Conservation (phyloP, 306 rosid genomes). For the Quercus suber region DNA sequence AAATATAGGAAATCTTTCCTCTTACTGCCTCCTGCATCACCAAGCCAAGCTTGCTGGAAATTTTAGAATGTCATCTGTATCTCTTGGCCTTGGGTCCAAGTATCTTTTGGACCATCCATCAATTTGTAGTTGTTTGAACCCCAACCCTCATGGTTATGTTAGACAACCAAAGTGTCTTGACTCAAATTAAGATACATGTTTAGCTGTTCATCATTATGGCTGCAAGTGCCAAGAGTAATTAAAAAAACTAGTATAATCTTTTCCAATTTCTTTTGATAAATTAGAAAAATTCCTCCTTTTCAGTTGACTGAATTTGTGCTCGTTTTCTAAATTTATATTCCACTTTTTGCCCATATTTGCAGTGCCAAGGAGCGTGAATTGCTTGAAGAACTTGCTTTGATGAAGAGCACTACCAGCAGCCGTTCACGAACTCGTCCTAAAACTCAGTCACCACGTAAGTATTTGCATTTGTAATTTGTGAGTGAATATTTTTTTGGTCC, state of each 20-base stretch:
- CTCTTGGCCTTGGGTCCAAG: not conserved
- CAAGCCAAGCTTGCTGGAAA: not conserved
- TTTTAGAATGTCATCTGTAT: not conserved
- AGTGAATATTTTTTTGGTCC: not conserved
- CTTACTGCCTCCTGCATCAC: too few species aligned
- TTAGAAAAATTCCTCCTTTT: not conserved
- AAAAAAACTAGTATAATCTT: not conserved
- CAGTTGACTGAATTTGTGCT: not conserved
- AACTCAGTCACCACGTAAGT: slow-evolving; percentile 61
- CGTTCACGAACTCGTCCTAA: slow-evolving; percentile 55
- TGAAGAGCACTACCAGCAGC: slow-evolving; percentile 44
- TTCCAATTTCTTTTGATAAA: not conserved
- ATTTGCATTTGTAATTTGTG: not conserved
- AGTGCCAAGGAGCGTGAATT: slow-evolving; percentile 78
- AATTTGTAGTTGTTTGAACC: not conserved
- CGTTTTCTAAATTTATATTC: not conserved
- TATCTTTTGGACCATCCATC: not conserved
- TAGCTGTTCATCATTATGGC: not conserved
- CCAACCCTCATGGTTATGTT: not conserved
- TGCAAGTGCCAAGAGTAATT: not conserved
- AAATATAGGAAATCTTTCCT: too few species aligned
- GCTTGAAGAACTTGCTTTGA: slow-evolving; percentile 79
- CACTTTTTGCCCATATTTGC: slow-evolving; percentile 16
- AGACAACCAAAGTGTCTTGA: not conserved
- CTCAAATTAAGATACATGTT: not conserved